A percentile compares a stretch with the other conserved stretches of the same genome.
phyloP scores from a whole-genome alignment of 2,329 filamentous ascomycete species.

The Colletotrichum phormii region DNA sequence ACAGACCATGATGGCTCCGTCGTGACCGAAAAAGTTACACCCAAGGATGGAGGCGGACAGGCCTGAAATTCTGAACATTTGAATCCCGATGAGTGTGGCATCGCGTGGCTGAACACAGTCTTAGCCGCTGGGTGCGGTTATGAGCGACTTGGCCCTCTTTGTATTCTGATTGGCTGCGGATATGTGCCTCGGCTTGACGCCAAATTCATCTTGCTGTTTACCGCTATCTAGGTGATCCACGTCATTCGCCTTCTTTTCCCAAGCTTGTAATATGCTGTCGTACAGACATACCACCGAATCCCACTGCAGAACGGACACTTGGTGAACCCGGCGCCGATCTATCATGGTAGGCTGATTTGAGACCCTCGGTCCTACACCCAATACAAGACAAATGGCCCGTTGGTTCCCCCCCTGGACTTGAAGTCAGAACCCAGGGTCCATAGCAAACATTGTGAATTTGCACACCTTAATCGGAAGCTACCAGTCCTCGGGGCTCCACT shows the following conservation, averaged over 20 bases:
- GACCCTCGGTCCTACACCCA: constrained; percentile 15
- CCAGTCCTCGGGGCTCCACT: constrained; percentile 20
- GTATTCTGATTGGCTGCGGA: constrained; percentile 15
- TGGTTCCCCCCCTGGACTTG: background rate
- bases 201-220: background rate
- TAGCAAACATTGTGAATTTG: background rate
- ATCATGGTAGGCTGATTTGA: background rate
- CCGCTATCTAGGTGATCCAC: background rate
- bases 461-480: constrained; percentile 9
- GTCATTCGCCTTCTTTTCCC: background rate
- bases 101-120: background rate
- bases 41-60: too few species aligned
- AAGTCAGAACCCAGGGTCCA: background rate
- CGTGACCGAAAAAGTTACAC: background rate
- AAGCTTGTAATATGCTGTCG: background rate
- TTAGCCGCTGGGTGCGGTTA: background rate
- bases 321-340: constrained; percentile 30
- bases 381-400: background rate
- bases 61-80: background rate
- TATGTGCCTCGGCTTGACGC: constrained; percentile 23
- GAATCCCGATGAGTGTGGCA: background rate
- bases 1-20: background rate
- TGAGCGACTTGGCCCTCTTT: background rate
- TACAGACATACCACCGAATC: background rate
- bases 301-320: constrained; percentile 15